Evolutionary conservation across 108 stramenopile species (phyloP), one percentile per base, ranked within the genome.

Genomic region (Cylindrotheca fusiformis): DNA sequence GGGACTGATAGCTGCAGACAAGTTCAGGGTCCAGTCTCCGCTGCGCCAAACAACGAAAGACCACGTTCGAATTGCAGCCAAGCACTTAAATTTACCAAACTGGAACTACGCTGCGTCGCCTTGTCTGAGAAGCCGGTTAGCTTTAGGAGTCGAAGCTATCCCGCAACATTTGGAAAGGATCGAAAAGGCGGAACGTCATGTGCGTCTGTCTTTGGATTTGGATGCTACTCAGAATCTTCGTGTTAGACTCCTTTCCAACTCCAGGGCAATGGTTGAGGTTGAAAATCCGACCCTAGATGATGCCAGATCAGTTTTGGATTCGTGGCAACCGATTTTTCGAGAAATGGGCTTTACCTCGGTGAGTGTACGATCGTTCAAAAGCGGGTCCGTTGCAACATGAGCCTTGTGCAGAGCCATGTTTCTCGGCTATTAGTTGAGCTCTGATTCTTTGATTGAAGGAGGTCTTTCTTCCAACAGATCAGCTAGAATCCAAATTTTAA

Each of bases 91-190:
- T 2, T 68, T 97, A 41, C 87, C 85, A 8, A 97, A 97, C 72
- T 93, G 93, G 89, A 82, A 96, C 59, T 74, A 82, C 25, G 96
- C 96, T 6, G 96, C 96, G 24, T 87, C 91, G 22, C 96, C 96
- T 14, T 97, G 96, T 71, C 63, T 97, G 28, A 78, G 96, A 33
- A 93, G 91, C 2, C 76, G 96, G 22, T 60, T 97, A 46, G 96
- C 94, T 14, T 69, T 97, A 49, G 96, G 96, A 19, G 96, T 97
- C 1, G 60, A 66, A 46, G 94, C 94, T 26, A 86, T 83, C 8
- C 52, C 65, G 26, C 71, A 79, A 18, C 91, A 90, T 63, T 75
- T 95, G 24, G 62, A 77, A 55, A 77, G 76, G 20, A 84, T 92
- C 19, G 88, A 86, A 53, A 48, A 41, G 29, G 94, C 90, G 25